Evolutionary conservation across 495 filamentous ascomycete species (phyloP).

Genomic region (Staphylotrichum longicolle): DNA sequence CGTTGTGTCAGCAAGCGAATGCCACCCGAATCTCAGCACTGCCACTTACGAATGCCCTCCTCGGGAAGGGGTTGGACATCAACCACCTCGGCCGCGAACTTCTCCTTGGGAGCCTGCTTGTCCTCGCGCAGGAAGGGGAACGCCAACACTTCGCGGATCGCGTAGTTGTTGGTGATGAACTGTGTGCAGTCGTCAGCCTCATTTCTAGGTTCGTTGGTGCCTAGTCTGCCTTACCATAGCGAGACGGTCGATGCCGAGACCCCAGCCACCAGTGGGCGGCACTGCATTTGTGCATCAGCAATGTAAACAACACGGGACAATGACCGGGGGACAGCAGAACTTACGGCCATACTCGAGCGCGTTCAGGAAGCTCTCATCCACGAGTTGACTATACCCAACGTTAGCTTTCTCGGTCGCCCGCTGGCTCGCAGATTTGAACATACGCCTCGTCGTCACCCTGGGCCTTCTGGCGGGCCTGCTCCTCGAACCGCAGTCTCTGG

Average conservation of each 20-base stretch:
- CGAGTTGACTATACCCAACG: conserved; percentile 55
- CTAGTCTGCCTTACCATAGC: conserved; percentile 59
- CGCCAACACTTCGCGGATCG: conserved; percentile 91
- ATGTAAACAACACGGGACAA: conserved; percentile 36
- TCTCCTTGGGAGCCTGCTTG: conserved; percentile 42
- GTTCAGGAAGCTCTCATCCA: conserved; percentile 91
- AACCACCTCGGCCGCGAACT: conserved; percentile 64
- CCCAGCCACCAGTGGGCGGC: conserved; percentile 94
- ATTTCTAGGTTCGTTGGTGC: background rate
- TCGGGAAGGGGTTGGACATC: conserved; percentile 61
- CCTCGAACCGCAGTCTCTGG: conserved; percentile 90
- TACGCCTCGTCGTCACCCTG: conserved; percentile 92
- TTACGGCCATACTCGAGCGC: conserved; percentile 60
- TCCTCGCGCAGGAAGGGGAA: conserved; percentile 67
- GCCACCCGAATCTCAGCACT: background rate
- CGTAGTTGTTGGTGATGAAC: conserved; percentile 91
- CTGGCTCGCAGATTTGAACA: background rate
- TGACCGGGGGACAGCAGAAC: background rate
- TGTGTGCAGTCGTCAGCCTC: conserved; percentile 1
- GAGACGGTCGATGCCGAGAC: conserved; percentile 93
- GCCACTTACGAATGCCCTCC: conserved; percentile 65
- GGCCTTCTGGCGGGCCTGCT: conserved; percentile 93
- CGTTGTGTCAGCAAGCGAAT: conserved; percentile 12
- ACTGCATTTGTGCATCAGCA: conserved; percentile 55
- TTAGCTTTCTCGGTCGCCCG: conserved; percentile 9